phyloP scores from a whole-genome alignment of 2,329 filamentous ascomycete species.

The Ceratocystis cacaofunesta region DNA sequence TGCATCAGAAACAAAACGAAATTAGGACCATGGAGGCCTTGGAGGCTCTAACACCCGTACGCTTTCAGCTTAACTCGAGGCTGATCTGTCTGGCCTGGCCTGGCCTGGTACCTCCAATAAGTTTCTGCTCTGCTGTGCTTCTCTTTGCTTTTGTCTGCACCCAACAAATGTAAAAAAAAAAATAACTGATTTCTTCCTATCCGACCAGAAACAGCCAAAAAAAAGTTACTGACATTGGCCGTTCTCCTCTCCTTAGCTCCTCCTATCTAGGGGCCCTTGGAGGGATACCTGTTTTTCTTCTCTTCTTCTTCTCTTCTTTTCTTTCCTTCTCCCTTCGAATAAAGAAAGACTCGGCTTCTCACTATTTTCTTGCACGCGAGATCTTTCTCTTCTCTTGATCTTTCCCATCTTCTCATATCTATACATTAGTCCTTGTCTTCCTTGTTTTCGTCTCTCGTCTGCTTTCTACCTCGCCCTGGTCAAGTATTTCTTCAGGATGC shows the following conservation, averaged over 20 bases:
- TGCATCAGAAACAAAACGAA: background rate
- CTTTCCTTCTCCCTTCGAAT: background rate
- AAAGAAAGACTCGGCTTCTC: too few relatives aligned
- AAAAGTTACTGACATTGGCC: constrained; percentile 13
- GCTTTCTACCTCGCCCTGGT: background rate
- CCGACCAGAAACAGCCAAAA: constrained; percentile 11
- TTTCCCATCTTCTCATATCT: background rate
- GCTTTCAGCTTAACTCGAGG: too few relatives aligned
- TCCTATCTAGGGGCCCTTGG: background rate
- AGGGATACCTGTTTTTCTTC: background rate
- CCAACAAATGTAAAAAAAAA: background rate
- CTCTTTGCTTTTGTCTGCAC: background rate
- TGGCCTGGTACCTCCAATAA: background rate
- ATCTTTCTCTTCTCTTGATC: background rate
- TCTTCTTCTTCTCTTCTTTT: background rate
- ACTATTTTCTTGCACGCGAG: too few relatives aligned
- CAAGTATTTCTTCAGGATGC: constrained; percentile 5
- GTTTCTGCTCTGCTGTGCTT: background rate
- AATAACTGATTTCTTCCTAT: constrained; percentile 13
- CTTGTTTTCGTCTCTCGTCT: constrained; percentile 11
- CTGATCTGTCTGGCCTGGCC: background rate
- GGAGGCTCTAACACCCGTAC: too few relatives aligned
- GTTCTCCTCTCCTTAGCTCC: constrained; percentile 2
- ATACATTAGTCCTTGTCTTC: constrained; percentile 5
- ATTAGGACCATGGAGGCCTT: background rate